Base-by-base conservation (phyloP, 2,329 filamentous ascomycete species). In the Xylariaceae sp. region DNA sequence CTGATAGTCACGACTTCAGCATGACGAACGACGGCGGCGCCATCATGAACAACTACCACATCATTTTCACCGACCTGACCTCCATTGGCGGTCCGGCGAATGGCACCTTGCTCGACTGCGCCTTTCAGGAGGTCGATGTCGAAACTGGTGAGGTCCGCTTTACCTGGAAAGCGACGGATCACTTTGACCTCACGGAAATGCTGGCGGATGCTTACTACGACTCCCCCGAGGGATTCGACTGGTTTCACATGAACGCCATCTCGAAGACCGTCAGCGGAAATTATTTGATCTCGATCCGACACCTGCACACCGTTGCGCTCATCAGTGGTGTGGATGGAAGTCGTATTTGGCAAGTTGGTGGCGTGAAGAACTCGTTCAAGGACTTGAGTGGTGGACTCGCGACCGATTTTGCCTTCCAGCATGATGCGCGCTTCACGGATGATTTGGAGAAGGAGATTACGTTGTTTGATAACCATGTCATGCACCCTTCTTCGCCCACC, bases 1-100 rank as follows among this genome's bases (percentile, higher is more conserved):
- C 67, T 6, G 72, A 78, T 52, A 66, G 74, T 43, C 75, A 77
- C 59, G 73, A 76, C 47, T 71, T 76, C 54, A 64, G 67, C 12
- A 62, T 77, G n/a, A 77, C 74, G 1, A 53, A 65, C 0, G 63
- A 73, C 49, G 70, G 69, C 35, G 74, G 72, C 0, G 71, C 72
- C 26, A 64, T 78, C 37, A 70, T 76, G 62, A 72, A 71, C 6
- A 71, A 72, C 44, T 77, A 76, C 57, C 67, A 72, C 55, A 64
- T 64, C 32, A 63, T 70, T 6, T 52, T 61, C 4, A 65, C 62
- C n/a, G 64, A 73, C 55, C 62, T 68, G 34, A 67, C 63, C 0
- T 44, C 62, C 2, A 60, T 69, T 1, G 71, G 70, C 2, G 72
- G 71, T 2, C 62, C 67, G 1, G 50, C 53, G 11, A 63, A 70